Evolutionary conservation across 345 rosid species (phyloP).

Genomic region (Salix koriyanagi): DNA sequence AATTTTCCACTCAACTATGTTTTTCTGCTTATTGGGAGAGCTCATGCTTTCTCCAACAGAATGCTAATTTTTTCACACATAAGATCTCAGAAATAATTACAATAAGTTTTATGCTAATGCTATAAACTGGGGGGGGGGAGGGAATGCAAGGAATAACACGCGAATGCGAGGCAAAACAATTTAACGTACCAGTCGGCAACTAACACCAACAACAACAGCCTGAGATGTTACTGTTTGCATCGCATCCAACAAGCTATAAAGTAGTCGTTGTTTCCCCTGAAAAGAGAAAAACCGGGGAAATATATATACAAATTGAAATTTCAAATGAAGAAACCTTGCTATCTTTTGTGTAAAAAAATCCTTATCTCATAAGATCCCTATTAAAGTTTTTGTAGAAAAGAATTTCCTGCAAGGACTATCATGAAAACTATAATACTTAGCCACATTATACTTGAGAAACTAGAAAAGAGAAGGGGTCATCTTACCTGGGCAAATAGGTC

Average conservation of each 20-base stretch:
- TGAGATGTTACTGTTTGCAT: constrained; percentile 89
- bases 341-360: neutral
- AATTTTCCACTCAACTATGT: neutral
- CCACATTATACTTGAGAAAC: neutral
- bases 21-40: neutral
- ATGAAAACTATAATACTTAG: neutral
- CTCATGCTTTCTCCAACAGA: neutral
- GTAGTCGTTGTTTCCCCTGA: constrained; percentile 86
- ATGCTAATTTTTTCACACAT: neutral
- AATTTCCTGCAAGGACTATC: neutral
- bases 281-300: constrained; percentile 3
- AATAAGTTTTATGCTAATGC: neutral
- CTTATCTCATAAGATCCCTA: neutral
- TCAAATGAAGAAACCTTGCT: neutral
- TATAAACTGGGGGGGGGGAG: neutral
- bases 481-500: constrained; percentile 92
- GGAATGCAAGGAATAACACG: neutral
- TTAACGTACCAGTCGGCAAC: constrained; percentile 67
- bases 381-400: neutral
- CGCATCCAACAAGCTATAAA: constrained; percentile 87
- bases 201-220: constrained; percentile 79
- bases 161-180: neutral
- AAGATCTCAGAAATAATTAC: neutral
- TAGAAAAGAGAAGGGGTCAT: constrained; percentile 3
- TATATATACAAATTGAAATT: neutral